These are phyloP conservation scores for Cercospora zeina DNA, from an alignment of 2,329 filamentous ascomycete species.

Conservation along the genomic window DNA sequence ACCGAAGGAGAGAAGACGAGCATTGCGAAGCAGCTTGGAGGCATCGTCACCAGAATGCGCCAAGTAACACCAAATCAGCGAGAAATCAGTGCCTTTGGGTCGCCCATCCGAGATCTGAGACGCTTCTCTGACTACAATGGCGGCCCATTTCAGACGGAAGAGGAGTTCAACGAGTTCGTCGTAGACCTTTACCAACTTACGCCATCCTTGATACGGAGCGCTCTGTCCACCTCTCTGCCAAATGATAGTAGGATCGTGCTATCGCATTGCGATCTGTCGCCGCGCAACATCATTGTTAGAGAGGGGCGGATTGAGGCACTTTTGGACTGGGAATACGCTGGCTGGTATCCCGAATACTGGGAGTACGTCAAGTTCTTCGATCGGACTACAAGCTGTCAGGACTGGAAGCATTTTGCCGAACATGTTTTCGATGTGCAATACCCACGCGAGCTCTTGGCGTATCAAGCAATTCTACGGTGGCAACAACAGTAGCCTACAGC, in stretches of 20 bases:
- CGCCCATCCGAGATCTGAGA: conserved; percentile 15
- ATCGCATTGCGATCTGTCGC: conserved; percentile 28
- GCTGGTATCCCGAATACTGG: conserved; percentile 32
- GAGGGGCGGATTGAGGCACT: conserved; percentile 20
- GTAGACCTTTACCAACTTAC: conserved; percentile 16
- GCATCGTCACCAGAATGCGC: conserved; percentile 20
- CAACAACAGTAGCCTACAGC: conserved; percentile 7
- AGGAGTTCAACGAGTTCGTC: conserved; percentile 24
- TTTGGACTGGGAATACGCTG: conserved; percentile 31
- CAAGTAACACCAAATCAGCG: conserved; percentile 4
- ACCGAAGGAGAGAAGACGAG: conserved; percentile 11
- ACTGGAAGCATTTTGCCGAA: conserved; percentile 23
- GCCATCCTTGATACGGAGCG: conserved; percentile 14
- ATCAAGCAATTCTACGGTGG: neutral
- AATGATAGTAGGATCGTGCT: conserved; percentile 21
- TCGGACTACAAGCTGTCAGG: conserved; percentile 17
- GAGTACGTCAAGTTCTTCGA: conserved; percentile 31
- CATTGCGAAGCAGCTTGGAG: conserved; percentile 18
- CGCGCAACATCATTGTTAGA: conserved; percentile 29
- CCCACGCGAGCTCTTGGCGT: conserved; percentile 14
- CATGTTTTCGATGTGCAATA: conserved; percentile 18
- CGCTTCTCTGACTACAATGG: conserved; percentile 14
- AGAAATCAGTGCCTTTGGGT: conserved; percentile 16
- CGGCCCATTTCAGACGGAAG: conserved; percentile 23
- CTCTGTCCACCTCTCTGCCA: conserved; percentile 12